Percentiles rank a stretch among this genome's conserved stretches.
phyloP scores from a whole-genome alignment of 2,329 filamentous ascomycete genomes.

The Aaosphaeria pasadenensis region DNA sequence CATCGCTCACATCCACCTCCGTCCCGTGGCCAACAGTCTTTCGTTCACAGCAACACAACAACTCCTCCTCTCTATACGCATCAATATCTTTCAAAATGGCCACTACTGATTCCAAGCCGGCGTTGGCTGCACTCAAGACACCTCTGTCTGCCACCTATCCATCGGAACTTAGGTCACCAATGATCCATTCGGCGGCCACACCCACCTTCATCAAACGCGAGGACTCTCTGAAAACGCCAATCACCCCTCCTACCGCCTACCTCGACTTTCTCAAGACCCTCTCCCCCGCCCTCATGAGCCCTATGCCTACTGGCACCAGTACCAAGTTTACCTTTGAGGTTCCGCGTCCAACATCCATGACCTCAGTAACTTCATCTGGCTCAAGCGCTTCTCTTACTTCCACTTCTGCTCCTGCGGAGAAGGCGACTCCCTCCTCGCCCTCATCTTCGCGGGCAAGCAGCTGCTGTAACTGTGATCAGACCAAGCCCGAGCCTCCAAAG shows the following conservation, averaged over 20 bases:
- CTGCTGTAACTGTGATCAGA: conserved; percentile 34
- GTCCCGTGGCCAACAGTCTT: conserved; percentile 19
- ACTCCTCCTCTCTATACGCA: background rate
- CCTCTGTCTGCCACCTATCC: conserved; percentile 60
- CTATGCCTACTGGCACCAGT: conserved; percentile 58
- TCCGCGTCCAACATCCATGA: conserved; percentile 32
- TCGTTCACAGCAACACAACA: conserved; percentile 21
- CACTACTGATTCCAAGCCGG: conserved; percentile 40
- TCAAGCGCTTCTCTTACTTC: conserved; percentile 35
- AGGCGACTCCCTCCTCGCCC: conserved; percentile 21
- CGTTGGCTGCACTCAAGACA: conserved; percentile 45
- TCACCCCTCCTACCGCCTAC: conserved; percentile 86
- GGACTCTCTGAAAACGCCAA: conserved; percentile 71
- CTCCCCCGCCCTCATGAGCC: conserved; percentile 67
- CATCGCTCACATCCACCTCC: conserved; percentile 10
- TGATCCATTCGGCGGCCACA: conserved; percentile 47
- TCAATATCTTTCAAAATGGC: conserved; percentile 29
- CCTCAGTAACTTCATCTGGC: conserved; percentile 35
- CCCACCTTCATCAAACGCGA: conserved; percentile 65
- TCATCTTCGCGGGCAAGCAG: conserved; percentile 37
- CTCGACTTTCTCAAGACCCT: conserved; percentile 88
- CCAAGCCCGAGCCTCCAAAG: conserved; percentile 37
- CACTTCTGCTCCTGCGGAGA: conserved; percentile 30
- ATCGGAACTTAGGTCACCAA: conserved; percentile 60
- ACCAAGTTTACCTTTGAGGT: conserved; percentile 49